phyloP scores from a whole-genome alignment of 306 rosid genomes.

The Lathyrus aphaca region DNA sequence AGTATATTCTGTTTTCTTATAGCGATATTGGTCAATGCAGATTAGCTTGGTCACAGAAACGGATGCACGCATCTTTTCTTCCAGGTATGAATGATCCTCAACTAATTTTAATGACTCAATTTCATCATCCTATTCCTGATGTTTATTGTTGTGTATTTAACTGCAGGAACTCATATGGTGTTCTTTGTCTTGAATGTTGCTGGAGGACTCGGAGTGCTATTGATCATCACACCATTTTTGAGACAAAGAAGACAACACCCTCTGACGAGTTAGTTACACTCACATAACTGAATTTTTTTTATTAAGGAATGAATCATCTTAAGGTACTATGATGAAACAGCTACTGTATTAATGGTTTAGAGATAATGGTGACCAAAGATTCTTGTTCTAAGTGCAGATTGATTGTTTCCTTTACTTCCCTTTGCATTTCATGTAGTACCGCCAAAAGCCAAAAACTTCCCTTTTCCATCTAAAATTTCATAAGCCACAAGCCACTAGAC shows the following conservation, averaged over 20 bases:
- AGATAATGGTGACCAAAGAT: too few relatives aligned
- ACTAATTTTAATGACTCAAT: not conserved
- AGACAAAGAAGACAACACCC: slow-evolving; percentile 25
- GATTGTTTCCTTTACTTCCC: too few relatives aligned
- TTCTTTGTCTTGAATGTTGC: slow-evolving; percentile 33
- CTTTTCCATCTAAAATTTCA: too few relatives aligned
- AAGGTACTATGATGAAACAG: slow-evolving; percentile 27
- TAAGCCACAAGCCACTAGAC: too few relatives aligned
- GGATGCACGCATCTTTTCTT: slow-evolving; percentile 28
- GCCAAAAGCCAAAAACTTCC: too few relatives aligned
- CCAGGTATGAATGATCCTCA: slow-evolving; percentile 30
- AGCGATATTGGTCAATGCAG: slow-evolving; percentile 28
- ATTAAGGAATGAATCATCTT: too few relatives aligned
- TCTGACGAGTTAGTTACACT: not conserved
- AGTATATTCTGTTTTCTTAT: slow-evolving; percentile 8
- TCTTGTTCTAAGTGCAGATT: too few relatives aligned
- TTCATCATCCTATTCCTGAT: too few relatives aligned
- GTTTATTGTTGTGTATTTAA: too few relatives aligned
- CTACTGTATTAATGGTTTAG: too few relatives aligned
- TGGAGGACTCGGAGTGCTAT: slow-evolving; percentile 33
- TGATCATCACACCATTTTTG: slow-evolving; percentile 36
- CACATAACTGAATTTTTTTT: not conserved
- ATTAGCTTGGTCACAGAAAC: slow-evolving; percentile 34
- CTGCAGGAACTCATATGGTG: slow-evolving; percentile 34
- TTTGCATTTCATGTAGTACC: too few relatives aligned